A percentile compares a stretch with the other conserved stretches of the same genome.
Conservation (phyloP, 345 rosid genomes). For the Ceriops decandra region DNA sequence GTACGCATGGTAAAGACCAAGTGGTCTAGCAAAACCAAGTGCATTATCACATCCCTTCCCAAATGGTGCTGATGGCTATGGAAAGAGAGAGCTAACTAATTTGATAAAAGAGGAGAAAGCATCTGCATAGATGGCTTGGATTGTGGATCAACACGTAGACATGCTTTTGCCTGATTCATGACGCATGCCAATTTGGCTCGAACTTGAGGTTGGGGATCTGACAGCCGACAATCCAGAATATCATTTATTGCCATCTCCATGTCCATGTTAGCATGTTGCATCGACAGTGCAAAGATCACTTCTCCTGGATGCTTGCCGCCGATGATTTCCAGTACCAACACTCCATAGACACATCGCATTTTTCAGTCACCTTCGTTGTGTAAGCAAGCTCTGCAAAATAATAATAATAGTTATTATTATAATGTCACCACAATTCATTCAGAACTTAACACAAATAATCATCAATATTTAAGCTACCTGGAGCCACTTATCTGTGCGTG, state of each 20-base stretch:
- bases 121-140: slow-evolving; percentile 35
- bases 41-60: no score
- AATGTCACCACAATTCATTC: not conserved
- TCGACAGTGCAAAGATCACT: not conserved
- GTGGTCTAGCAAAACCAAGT: no score
- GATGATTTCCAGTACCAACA: slow-evolving; percentile 12
- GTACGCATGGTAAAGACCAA: no score
- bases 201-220: slow-evolving; percentile 20
- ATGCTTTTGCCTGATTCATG: slow-evolving; percentile 25
- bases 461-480: slow-evolving; percentile 2
- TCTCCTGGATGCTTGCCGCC: slow-evolving; percentile 14
- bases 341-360: slow-evolving; percentile 13
- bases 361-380: slow-evolving; percentile 9
- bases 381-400: slow-evolving; percentile 11
- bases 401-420: no score
- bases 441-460: not conserved
- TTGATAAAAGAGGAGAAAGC: slow-evolving; percentile 19
- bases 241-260: not conserved
- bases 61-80: not conserved
- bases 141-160: slow-evolving; percentile 33
- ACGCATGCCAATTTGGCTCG: slow-evolving; percentile 16
- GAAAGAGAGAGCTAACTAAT: not conserved
- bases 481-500: slow-evolving; percentile 15
- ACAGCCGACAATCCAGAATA: slow-evolving; percentile 20
- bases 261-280: not conserved